Evolutionary conservation across 257 asterid species (phyloP).

Genomic region (Capsicum baccatum): DNA sequence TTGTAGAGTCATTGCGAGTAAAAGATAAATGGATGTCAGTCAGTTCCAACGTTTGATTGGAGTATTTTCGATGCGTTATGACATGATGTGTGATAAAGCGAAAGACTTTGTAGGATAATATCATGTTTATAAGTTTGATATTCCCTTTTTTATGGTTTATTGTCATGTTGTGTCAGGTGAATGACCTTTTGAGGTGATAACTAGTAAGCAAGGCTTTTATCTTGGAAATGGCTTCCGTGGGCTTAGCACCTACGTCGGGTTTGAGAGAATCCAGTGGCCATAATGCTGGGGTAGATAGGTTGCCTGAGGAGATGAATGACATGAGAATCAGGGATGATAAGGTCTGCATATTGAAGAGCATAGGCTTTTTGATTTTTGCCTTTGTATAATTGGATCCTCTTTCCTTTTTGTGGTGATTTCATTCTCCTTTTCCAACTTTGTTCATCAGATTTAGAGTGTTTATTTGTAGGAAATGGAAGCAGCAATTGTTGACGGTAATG

Average conservation of each 20-base stretch:
- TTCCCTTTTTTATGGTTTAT: constrained; percentile 3
- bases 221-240: constrained; percentile 73
- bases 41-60: neutral
- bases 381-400: neutral
- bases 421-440: neutral
- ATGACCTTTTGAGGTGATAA: constrained; percentile 54
- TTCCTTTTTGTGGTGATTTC: constrained; percentile 20
- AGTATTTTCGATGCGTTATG: constrained; percentile 1
- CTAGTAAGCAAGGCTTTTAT: constrained; percentile 38
- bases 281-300: constrained; percentile 63
- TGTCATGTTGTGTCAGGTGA: constrained; percentile 51
- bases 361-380: neutral
- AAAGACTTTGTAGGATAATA: neutral
- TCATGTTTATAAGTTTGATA: constrained; percentile 19
- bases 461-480: constrained; percentile 77
- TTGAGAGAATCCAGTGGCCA: constrained; percentile 58
- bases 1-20: neutral
- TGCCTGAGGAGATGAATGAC: constrained; percentile 79
- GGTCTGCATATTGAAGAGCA: constrained; percentile 37
- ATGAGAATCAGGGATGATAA: constrained; percentile 80
- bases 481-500: constrained; percentile 80
- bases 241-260: constrained; percentile 64
- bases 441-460: constrained; percentile 6
- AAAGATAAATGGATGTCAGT: neutral
- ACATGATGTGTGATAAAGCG: neutral